Base-by-base conservation (phyloP, 768 basidiomycete genomes). In the Sarcomyxa edulis region DNA sequence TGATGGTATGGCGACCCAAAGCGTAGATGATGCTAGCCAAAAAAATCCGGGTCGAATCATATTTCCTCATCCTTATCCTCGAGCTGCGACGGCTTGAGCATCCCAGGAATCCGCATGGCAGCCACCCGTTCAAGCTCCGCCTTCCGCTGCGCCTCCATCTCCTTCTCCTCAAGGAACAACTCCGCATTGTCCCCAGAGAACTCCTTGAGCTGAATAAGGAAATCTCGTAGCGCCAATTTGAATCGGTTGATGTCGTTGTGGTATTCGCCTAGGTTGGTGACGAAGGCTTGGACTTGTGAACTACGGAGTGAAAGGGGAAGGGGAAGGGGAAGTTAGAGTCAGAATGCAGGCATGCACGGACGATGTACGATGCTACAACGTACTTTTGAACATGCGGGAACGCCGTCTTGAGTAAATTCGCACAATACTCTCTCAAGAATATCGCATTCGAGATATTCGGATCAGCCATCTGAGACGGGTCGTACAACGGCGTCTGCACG, bases 201-300 rank as follows among this genome's bases (percentile, higher is more conserved):
- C 62, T 98, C 96, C 58, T 96, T 96, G 46, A 99, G 78, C 50
- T 93, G 88, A 50, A 99, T 91, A 40, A 99, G 78, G 83, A 98
- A 99, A 63, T 98, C 96, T 41, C 95, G 88, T 33, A 97, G 71
- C 11, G 86, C 83, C 48, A 90, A 69, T 66, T 98, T 97, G 82
- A 98, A 99, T 48, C 84, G 78, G 50, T 83, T 85, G 61, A 83
- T 78, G 51, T 91, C 87, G 53, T 69, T 80, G 53, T 89, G 76
- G 54, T 76, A 76, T 54, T 88, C 84, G 39, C 76, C 71, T 37
- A 91, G 64, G 35, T 74, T 74, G 20, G 66, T 62, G 30, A 88
- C 72, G 50, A 89, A 90, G n/a, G 69, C 56, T 55, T 78, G 66
- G 20, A 90, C 72, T 65, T 88, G 84, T 50, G 81, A 54, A 39